A percentile compares a stretch with the other conserved stretches of the same genome.
These are phyloP conservation scores for Phytophthora kernoviae DNA, from an alignment of 352 stramenopile species.

Conservation along the genomic window DNA sequence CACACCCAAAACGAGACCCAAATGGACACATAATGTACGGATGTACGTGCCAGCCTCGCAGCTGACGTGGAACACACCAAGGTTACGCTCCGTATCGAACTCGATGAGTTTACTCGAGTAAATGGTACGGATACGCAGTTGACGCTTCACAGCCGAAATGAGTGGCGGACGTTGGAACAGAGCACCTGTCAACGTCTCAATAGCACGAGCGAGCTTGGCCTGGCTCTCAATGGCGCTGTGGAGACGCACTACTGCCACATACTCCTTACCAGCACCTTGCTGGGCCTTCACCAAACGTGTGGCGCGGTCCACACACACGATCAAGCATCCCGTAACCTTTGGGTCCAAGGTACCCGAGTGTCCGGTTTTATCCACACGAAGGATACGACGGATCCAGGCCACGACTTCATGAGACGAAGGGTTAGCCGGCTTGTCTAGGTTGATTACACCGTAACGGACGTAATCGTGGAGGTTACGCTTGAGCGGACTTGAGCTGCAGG, in stretches of 20 bases:
- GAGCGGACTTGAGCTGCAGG: slow-evolving; percentile 95
- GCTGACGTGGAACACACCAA: slow-evolving; percentile 97
- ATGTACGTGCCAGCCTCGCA: slow-evolving; percentile 99
- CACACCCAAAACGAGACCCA: slow-evolving; percentile 97
- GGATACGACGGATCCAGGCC: slow-evolving; percentile 99
- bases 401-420: slow-evolving; percentile 99
- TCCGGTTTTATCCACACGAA: slow-evolving; percentile 99
- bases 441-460: slow-evolving; percentile 99
- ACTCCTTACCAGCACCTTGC: slow-evolving; percentile 99
- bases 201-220: slow-evolving; percentile 92
- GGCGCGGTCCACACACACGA: slow-evolving; percentile 99
- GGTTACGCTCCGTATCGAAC: slow-evolving; percentile 97
- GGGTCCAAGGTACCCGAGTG: slow-evolving; percentile 99
- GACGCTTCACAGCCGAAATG: slow-evolving; percentile 99
- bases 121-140: slow-evolving; percentile 99
- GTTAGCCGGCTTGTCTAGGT: slow-evolving; percentile 99
- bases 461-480: slow-evolving; percentile 98
- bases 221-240: slow-evolving; percentile 96
- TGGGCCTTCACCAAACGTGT: slow-evolving; percentile 92
- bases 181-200: slow-evolving; percentile 99
- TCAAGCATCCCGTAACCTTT: slow-evolving; percentile 99
- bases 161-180: slow-evolving; percentile 99
- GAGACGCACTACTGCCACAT: slow-evolving; percentile 98
- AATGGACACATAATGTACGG: slow-evolving; percentile 99
- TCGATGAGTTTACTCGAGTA: slow-evolving; percentile 99